Percentiles rank a stretch among this genome's conserved stretches.
These are phyloP conservation scores for Sordaria brevicollis DNA, from an alignment of 495 filamentous ascomycete species.

Conservation along the genomic window DNA sequence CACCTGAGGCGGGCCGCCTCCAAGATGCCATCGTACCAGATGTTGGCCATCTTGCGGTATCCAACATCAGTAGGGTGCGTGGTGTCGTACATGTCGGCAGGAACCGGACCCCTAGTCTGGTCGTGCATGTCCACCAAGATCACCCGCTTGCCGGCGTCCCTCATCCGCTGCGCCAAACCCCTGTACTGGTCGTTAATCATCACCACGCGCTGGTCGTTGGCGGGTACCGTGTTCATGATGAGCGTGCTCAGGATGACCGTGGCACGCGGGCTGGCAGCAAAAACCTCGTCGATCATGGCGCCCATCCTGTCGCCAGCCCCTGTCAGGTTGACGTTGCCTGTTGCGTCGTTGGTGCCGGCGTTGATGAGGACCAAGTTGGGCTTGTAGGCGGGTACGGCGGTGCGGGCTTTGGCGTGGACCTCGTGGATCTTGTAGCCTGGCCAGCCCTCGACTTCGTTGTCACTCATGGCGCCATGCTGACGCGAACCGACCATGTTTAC, in stretches of 20 bases:
- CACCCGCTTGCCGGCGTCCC: slow-evolving; percentile 18
- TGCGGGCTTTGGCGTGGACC: slow-evolving; percentile 23
- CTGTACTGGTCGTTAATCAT: slow-evolving; percentile 31
- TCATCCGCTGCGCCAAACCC: slow-evolving; percentile 21
- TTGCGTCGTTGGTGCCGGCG: slow-evolving; percentile 41
- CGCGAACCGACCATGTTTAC: slow-evolving; percentile 44
- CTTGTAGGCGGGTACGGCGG: slow-evolving; percentile 19
- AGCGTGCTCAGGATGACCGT: slow-evolving; percentile 42
- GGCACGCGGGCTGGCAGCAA: slow-evolving; percentile 25
- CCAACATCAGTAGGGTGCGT: slow-evolving; percentile 42
- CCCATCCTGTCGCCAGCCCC: slow-evolving; percentile 24
- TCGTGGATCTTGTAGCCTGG: slow-evolving; percentile 37
- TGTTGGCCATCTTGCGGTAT: slow-evolving; percentile 43
- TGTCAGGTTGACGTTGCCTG: slow-evolving; percentile 14
- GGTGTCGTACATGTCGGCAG: slow-evolving; percentile 31
- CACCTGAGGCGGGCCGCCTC: slow-evolving; percentile 15
- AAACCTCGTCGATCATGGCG: slow-evolving; percentile 29
- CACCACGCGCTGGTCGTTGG: slow-evolving; percentile 17
- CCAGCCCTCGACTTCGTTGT: slow-evolving; percentile 45
- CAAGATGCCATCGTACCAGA: slow-evolving; percentile 38
- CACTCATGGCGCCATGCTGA: slow-evolving; percentile 35
- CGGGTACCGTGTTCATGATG: slow-evolving; percentile 23
- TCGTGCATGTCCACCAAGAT: slow-evolving; percentile 42
- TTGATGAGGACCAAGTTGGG: slow-evolving; percentile 42
- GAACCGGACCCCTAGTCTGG: slow-evolving; percentile 12